Percentiles rank a stretch among this genome's conserved stretches.
Evolutionary conservation across 2,329 filamentous ascomycete species (phyloP).

Genomic region (Boeremia lycopersici): DNA sequence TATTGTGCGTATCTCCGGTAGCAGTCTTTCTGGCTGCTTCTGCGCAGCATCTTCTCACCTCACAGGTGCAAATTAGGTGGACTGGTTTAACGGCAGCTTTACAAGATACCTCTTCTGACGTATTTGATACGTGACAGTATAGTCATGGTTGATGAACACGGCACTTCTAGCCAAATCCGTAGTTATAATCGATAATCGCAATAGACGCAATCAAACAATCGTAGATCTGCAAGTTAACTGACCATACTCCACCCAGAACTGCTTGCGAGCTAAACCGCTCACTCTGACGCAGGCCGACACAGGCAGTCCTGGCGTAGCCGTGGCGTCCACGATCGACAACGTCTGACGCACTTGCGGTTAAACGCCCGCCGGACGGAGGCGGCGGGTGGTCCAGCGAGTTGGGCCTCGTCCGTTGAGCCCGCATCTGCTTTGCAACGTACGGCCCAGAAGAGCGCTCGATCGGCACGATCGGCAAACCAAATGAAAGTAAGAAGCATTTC

Average conservation of each 20-base stretch:
- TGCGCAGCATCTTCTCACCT: neutral
- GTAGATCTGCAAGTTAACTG: neutral
- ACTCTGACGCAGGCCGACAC: neutral
- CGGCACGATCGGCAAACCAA: conserved; percentile 2
- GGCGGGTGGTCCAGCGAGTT: conserved; percentile 15
- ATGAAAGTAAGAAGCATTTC: neutral
- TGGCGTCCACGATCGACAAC: conserved; percentile 9
- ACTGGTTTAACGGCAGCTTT: conserved; percentile 14
- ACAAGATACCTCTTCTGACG: conserved; percentile 30
- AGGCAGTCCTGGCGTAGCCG: neutral
- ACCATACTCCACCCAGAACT: neutral
- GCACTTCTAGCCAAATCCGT: conserved; percentile 5
- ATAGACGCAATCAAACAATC: neutral
- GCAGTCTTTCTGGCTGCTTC: neutral
- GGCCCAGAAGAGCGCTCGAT: neutral
- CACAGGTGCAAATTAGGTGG: conserved; percentile 20
- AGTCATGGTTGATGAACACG: conserved; percentile 17
- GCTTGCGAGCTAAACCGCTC: conserved; percentile 7
- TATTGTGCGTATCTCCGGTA: neutral
- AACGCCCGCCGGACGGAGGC: conserved; percentile 5
- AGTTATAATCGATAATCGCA: conserved; percentile 14
- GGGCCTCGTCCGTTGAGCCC: conserved; percentile 11
- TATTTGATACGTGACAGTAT: conserved; percentile 15
- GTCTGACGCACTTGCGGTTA: conserved; percentile 6
- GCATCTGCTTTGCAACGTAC: neutral